Base-by-base conservation (phyloP, 139 green algal species). In the Mychonastes homosphaera region DNA sequence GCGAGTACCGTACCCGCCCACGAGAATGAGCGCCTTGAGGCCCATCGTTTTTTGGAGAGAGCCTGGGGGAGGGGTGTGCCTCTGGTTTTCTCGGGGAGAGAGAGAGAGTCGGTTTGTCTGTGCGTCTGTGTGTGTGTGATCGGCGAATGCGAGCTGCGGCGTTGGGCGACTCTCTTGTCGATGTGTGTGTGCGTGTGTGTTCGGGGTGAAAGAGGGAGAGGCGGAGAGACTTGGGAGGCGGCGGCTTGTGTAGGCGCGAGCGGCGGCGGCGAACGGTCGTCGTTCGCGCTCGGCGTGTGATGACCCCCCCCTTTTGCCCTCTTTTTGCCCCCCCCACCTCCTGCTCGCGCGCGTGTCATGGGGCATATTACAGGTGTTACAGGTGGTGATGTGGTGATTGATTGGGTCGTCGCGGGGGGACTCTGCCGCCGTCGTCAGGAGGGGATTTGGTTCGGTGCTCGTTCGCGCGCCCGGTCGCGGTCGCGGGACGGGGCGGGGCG, bases 1-100 rank as follows among this genome's bases (percentile, higher is more conserved):
- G 7, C 89, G 56, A 0, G 88, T 96, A 67, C 88, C 88, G 77
- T 87, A 95, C 27, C 88, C 87, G 29, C 88, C 83, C 10, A 94
- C 85, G 9, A 95, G 73, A 65, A 95, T 93, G 19, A 96, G 59
- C 9, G 83, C 87, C 57, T 92, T 87, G 81, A 94, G 7, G 24
- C 41, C 10, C 8, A n/a, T n/a, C n/a, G n/a, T n/a, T n/a, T n/a
- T n/a, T n/a, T n/a, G n/a, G n/a, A n/a, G n/a, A n/a, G n/a, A n/a
- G n/a, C n/a, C n/a, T n/a, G n/a, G n/a, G n/a, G n/a, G n/a, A n/a
- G n/a, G n/a, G n/a, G n/a, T n/a, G n/a, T n/a, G n/a, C n/a, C n/a
- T n/a, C n/a, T n/a, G n/a, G n/a, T n/a, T n/a, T n/a, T n/a, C n/a
- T n/a, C n/a, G n/a, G n/a, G n/a, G n/a, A n/a, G n/a, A n/a, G n/a